Conservation (phyloP, 257 asterid species). For the Linaria vulgaris region DNA sequence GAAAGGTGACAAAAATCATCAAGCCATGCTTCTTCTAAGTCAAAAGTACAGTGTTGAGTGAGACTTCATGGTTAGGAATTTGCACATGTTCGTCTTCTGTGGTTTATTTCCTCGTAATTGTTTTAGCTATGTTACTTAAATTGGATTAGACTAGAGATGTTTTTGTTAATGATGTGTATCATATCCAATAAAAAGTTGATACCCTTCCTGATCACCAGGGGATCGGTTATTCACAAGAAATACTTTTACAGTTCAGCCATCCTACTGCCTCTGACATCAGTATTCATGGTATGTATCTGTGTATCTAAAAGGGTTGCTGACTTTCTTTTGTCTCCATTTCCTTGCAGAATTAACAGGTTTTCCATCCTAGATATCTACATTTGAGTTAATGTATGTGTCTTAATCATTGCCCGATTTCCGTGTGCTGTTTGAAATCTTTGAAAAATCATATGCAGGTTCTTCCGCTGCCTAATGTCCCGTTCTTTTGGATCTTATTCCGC, state of each 20-base stretch:
- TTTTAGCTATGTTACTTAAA: neutral
- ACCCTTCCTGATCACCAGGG: slow-evolving; percentile 51
- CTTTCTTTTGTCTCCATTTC: neutral
- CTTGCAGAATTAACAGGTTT: neutral
- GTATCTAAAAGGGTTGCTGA: neutral
- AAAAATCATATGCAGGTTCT: slow-evolving; percentile 57
- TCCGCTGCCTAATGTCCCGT: slow-evolving; percentile 94
- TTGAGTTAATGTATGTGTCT: slow-evolving; percentile 4
- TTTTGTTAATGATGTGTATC: neutral
- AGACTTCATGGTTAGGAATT: neutral
- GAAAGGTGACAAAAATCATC: too few relatives aligned
- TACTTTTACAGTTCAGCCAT: slow-evolving; percentile 77
- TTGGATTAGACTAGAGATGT: neutral
- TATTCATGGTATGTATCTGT: slow-evolving; percentile 59
- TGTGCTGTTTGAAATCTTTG: slow-evolving; percentile 15
- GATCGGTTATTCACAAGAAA: slow-evolving; percentile 75
- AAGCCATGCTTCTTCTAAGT: too few relatives aligned
- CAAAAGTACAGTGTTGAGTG: neutral
- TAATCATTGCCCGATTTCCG: neutral
- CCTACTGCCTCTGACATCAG: slow-evolving; percentile 79
- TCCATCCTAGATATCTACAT: neutral
- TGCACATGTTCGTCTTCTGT: neutral
- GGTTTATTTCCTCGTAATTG: neutral
- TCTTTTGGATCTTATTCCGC: slow-evolving; percentile 94
- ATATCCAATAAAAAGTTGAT: slow-evolving; percentile 20